These are phyloP conservation scores for Ceratobasidium sp. DNA, from an alignment of 1,284 basidiomycete genomes.

Conservation along the genomic window DNA sequence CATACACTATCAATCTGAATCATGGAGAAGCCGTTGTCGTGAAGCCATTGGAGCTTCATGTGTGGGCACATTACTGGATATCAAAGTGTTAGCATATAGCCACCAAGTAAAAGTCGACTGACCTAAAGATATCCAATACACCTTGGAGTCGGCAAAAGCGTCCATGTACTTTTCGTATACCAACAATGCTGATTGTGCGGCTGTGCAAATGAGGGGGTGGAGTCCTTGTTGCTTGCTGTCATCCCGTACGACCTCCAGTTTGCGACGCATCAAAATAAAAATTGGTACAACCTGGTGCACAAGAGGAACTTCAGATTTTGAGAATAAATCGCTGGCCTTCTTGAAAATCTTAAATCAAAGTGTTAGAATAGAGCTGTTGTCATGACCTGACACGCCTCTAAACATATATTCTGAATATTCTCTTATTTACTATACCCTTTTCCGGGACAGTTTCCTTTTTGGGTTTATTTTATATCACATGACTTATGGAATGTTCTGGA, in stretches of 20 bases:
- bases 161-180: constrained; percentile 26
- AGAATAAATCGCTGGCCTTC: constrained; percentile 4
- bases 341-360: not conserved
- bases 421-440: too few relatives aligned
- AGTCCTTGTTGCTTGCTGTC: not conserved
- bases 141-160: not conserved
- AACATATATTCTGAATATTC: too few relatives aligned
- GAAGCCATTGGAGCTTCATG: not conserved
- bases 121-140: constrained; percentile 27
- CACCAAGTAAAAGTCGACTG: not conserved
- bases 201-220: not conserved
- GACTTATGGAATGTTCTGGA: too few relatives aligned
- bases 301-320: not conserved
- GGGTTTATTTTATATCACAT: too few relatives aligned
- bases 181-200: not conserved
- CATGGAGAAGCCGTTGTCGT: not conserved
- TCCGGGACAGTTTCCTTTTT: too few relatives aligned
- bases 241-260: not conserved
- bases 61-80: constrained; percentile 8
- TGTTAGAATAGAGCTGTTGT: not conserved
- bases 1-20: not conserved
- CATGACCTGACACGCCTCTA: too few relatives aligned
- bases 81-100: not conserved
- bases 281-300: constrained; percentile 10
- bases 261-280: not conserved